Evolutionary conservation across 345 rosid genomes (phyloP).

Genomic region (Laguncularia racemosa): DNA sequence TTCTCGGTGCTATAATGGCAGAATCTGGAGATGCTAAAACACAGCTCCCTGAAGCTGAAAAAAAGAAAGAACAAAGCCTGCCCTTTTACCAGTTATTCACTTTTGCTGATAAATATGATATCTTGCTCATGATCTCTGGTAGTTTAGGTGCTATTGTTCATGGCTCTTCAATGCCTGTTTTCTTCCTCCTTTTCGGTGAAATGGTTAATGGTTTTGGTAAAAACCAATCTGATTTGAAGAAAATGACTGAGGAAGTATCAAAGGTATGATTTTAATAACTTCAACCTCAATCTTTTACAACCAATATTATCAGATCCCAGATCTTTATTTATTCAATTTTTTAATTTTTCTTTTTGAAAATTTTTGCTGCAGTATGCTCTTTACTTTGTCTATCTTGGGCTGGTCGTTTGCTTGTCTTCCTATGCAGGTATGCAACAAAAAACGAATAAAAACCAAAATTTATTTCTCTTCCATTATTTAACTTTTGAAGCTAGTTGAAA

Average conservation of each 20-base stretch:
- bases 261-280: conserved; percentile 31
- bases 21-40: conserved; percentile 55
- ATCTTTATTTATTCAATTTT: conserved; percentile 29
- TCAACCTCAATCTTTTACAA: conserved; percentile 1
- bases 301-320: conserved; percentile 32
- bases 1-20: conserved; percentile 30
- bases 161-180: conserved; percentile 97
- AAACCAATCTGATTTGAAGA: conserved; percentile 81
- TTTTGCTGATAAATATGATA: conserved; percentile 90
- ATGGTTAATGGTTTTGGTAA: conserved; percentile 99
- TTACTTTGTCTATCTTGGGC: conserved; percentile 91
- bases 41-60: conserved; percentile 64
- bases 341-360: too few relatives aligned
- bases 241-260: conserved; percentile 91
- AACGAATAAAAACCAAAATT: too few relatives aligned
- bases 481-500: not conserved
- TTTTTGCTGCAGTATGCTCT: conserved; percentile 74
- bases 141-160: conserved; percentile 85
- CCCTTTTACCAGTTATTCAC: conserved; percentile 91
- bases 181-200: conserved; percentile 90
- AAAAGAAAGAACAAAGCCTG: conserved; percentile 92
- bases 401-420: conserved; percentile 92
- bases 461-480: conserved; percentile 1
- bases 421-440: conserved; percentile 59
- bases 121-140: conserved; percentile 64